Base-by-base conservation (phyloP, 2,329 filamentous ascomycete species). In the Aspergillus aculeatinus region DNA sequence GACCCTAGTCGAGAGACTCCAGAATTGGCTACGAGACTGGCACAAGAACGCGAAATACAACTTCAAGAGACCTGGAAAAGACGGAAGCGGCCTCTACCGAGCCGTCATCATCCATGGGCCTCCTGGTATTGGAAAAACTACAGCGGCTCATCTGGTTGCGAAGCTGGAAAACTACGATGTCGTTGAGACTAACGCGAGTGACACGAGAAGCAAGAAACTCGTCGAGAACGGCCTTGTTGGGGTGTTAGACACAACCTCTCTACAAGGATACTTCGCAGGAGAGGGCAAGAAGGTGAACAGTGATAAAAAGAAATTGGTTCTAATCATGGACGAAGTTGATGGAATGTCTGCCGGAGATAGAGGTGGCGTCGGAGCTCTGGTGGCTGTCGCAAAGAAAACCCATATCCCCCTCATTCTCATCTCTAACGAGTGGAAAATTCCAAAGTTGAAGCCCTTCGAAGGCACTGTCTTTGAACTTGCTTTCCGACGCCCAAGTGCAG, bases 301-400 rank as follows among this genome's bases (percentile, higher is more conserved):
- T 4, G 82, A 83, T 16, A 98, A 95, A 81, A 96, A 96, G 81
- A 97, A 97, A 68, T 87, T 98, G 35, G 91, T 97, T 5, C 80
- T 99, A 52, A 92, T 99, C 77, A 98, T 99, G 95, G 95, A 99
- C 68, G 95, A 99, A 77, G 95, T 99, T 4, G 95, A 99, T 70
- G 95, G 95, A 55, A 98, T 99, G 95, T 98, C 94, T 62, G 93
- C 92, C 39, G 95, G 95, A 72, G 95, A 99, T 73, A 89, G 95
- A 62, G 95, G 95, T 66, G 95, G 95, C 75, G 95, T 99, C 51
- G 95, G 93, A 54, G 95, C 95, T 31, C 82, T 99, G 59, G 94
- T 95, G 59, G 92, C 95, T 60, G 89, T 96, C 57, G 97, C 94
- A 82, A 96, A 91, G 79, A 97, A 96, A 82, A 95, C 93, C 0